phyloP scores from a whole-genome alignment of 2,329 filamentous ascomycete species.

The Pyrenochaeta sp. region DNA sequence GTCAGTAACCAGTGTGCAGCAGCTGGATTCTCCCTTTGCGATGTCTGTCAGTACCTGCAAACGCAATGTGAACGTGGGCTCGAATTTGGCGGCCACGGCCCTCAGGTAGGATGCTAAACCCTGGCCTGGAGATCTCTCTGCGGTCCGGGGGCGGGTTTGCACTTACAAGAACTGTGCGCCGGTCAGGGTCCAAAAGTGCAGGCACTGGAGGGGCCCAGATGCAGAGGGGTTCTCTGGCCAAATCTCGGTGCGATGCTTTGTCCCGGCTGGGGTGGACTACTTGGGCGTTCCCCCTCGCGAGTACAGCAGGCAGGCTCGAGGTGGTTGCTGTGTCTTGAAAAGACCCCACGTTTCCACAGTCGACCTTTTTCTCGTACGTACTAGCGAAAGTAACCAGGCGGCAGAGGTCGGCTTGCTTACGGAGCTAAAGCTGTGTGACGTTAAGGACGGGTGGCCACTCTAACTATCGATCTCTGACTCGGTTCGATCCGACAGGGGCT shows the following conservation, averaged over 20 bases:
- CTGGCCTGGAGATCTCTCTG: conserved; percentile 22
- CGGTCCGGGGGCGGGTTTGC: conserved; percentile 16
- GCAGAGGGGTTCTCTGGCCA: not conserved
- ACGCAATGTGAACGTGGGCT: conserved; percentile 20
- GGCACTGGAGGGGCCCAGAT: not conserved
- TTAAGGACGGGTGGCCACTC: conserved; percentile 20
- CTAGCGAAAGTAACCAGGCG: conserved; percentile 21
- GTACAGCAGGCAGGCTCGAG: conserved; percentile 15
- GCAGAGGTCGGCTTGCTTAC: conserved; percentile 22
- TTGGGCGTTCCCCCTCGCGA: conserved; percentile 9
- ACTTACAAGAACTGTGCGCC: conserved; percentile 23
- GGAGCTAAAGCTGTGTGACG: conserved; percentile 22
- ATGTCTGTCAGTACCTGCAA: conserved; percentile 20
- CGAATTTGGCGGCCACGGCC: conserved; percentile 14
- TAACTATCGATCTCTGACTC: conserved; percentile 16
- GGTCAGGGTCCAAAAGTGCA: conserved; percentile 6
- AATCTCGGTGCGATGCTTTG: not conserved
- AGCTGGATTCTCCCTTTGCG: conserved; percentile 2
- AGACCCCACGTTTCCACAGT: conserved; percentile 14
- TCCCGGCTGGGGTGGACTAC: conserved; percentile 2
- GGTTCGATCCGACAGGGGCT: conserved; percentile 20
- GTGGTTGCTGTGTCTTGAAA: conserved; percentile 16
- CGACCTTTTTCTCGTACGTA: conserved; percentile 19
- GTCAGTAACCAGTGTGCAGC: not conserved
- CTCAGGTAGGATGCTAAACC: conserved; percentile 24